phyloP scores from a whole-genome alignment of 441 rosid species.

The Brassica balearica region DNA sequence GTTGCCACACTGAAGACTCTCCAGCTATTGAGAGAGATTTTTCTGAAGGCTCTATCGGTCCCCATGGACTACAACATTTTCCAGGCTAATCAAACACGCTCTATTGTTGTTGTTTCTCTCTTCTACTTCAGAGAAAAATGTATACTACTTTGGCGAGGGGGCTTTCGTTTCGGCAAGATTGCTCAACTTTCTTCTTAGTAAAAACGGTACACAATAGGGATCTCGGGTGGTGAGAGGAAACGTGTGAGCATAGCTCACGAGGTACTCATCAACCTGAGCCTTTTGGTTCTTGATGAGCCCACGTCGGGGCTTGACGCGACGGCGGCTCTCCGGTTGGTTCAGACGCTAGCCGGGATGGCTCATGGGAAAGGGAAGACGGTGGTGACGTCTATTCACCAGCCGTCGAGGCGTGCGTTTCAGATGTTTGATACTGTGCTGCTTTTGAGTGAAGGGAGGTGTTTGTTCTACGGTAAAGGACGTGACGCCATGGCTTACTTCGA shows the following conservation, averaged over 20 bases:
- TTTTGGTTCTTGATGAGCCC: conserved; percentile 86
- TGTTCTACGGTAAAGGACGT: conserved; percentile 77
- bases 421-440: conserved; percentile 82
- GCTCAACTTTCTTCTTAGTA: no score
- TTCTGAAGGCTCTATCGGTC: no score
- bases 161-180: no score
- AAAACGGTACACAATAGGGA: conserved; percentile 28
- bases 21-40: no score
- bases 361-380: conserved; percentile 70
- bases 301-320: conserved; percentile 95
- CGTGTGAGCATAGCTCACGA: conserved; percentile 93
- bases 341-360: conserved; percentile 61
- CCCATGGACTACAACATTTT: no score
- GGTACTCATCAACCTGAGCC: conserved; percentile 81
- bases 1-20: no score
- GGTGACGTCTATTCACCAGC: conserved; percentile 88
- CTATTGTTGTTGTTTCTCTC: no score
- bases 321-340: conserved; percentile 77
- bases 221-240: conserved; percentile 94
- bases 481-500: conserved; percentile 78
- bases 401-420: conserved; percentile 88
- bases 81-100: no score
- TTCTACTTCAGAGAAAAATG: no score
- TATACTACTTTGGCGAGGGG: no score
- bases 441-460: conserved; percentile 77